Percentiles rank a stretch among this genome's conserved stretches.
Conservation (phyloP, 1,284 basidiomycete genomes). For the Heliocybe sulcata region DNA sequence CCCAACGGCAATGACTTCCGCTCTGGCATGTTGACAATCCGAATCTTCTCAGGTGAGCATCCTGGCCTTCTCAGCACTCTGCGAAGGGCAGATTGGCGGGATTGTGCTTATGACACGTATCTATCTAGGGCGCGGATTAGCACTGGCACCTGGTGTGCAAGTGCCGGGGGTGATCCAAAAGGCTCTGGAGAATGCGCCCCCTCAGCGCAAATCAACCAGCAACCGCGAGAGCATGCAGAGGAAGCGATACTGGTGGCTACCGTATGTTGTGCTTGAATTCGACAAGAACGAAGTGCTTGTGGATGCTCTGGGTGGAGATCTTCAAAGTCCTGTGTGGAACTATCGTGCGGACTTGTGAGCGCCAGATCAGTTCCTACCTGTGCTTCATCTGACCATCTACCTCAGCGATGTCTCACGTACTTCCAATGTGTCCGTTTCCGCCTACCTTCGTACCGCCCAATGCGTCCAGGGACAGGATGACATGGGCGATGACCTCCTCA, state of each 20-base stretch:
- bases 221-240: conserved; percentile 86
- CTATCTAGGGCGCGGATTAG: conserved; percentile 72
- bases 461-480: conserved; percentile 66
- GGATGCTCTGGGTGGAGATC: conserved; percentile 84
- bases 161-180: conserved; percentile 85
- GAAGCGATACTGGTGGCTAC: conserved; percentile 93
- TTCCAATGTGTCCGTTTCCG: conserved; percentile 86
- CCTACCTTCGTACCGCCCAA: conserved; percentile 78
- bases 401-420: conserved; percentile 78
- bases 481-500: conserved; percentile 89
- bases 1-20: conserved; percentile 47
- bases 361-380: background rate
- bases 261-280: conserved; percentile 96
- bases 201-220: conserved; percentile 46
- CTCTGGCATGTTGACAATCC: conserved; percentile 79
- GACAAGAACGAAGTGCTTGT: conserved; percentile 99
- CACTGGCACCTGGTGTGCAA: conserved; percentile 64
- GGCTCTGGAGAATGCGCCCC: conserved; percentile 57
- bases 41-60: conserved; percentile 74
- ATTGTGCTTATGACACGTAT: conserved; percentile 18
- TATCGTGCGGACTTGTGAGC: conserved; percentile 85
- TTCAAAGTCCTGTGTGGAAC: conserved; percentile 24
- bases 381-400: background rate
- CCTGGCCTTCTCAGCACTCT: background rate
- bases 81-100: background rate